These are phyloP conservation scores for Erysimum pusillum DNA, from an alignment of 441 rosid species.

Conservation along the genomic window DNA sequence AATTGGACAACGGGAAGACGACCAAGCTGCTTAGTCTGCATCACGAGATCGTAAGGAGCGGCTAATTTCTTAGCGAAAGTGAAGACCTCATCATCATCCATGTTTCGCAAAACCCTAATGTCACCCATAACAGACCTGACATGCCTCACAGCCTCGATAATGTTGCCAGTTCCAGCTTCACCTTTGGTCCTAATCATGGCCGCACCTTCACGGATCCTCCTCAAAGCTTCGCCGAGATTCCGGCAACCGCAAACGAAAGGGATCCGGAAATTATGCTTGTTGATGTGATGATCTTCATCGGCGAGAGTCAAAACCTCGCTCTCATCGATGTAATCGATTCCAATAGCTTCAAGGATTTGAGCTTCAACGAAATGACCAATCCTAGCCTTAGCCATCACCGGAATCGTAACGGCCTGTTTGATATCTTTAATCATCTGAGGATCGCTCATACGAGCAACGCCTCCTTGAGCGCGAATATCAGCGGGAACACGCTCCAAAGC, in stretches of 20 bases:
- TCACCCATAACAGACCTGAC: conserved; percentile 95
- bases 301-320: conserved; percentile 87
- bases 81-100: conserved; percentile 97
- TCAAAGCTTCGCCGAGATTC: conserved; percentile 82
- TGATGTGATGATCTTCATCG: conserved; percentile 90
- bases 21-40: conserved; percentile 97
- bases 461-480: conserved; percentile 90
- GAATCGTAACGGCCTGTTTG: conserved; percentile 89
- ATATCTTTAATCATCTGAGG: conserved; percentile 92
- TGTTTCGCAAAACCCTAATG: conserved; percentile 73
- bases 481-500: conserved; percentile 95
- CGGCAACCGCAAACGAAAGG: conserved; percentile 65
- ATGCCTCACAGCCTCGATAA: conserved; percentile 89
- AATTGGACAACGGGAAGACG: conserved; percentile 97
- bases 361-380: conserved; percentile 98
- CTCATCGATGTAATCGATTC: conserved; percentile 93
- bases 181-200: conserved; percentile 98
- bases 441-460: conserved; percentile 96
- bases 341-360: conserved; percentile 90
- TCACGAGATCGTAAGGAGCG: conserved; percentile 88
- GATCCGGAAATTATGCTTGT: conserved; percentile 90
- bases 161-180: conserved; percentile 93
- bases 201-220: conserved; percentile 92
- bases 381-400: conserved; percentile 96
- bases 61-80: conserved; percentile 83